Percentiles rank a stretch among this genome's conserved stretches.
Conservation (phyloP, 768 basidiomycete species). For the Boletus tomentosulus region DNA sequence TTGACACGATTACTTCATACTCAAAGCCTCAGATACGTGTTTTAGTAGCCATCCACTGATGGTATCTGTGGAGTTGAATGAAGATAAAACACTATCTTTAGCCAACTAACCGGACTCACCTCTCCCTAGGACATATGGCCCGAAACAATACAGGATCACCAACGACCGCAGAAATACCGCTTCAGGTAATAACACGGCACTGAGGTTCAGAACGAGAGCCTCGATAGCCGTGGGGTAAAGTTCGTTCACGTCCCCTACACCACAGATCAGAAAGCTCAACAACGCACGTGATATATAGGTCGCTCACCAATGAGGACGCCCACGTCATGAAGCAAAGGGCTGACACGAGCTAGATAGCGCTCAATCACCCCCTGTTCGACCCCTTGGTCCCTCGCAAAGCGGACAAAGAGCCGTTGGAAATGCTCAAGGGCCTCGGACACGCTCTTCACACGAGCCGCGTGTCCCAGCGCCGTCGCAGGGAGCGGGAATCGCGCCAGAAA, state of each 20-base stretch:
- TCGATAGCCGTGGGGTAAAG: conserved; percentile 12
- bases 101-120: background rate
- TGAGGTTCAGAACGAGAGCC: conserved; percentile 9
- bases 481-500: conserved; percentile 1
- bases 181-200: conserved; percentile 7
- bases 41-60: conserved; percentile 9
- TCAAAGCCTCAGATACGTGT: background rate
- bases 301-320: conserved; percentile 11
- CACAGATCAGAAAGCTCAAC: background rate
- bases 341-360: background rate
- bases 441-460: background rate
- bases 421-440: background rate
- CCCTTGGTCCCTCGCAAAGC: background rate
- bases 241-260: conserved; percentile 14
- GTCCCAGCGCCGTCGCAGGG: conserved; percentile 10
- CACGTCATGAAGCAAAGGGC: conserved; percentile 1
- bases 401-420: background rate
- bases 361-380: conserved; percentile 3
- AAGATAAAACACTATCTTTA: background rate
- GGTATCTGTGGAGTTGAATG: conserved; percentile 5
- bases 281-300: background rate
- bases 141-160: conserved; percentile 12
- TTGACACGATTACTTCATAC: background rate
- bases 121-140: conserved; percentile 13
- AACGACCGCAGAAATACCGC: conserved; percentile 8